Evolutionary conservation across 148 eudicot genomes (phyloP).

Genomic region (Mesembryanthemum crystallinum): DNA sequence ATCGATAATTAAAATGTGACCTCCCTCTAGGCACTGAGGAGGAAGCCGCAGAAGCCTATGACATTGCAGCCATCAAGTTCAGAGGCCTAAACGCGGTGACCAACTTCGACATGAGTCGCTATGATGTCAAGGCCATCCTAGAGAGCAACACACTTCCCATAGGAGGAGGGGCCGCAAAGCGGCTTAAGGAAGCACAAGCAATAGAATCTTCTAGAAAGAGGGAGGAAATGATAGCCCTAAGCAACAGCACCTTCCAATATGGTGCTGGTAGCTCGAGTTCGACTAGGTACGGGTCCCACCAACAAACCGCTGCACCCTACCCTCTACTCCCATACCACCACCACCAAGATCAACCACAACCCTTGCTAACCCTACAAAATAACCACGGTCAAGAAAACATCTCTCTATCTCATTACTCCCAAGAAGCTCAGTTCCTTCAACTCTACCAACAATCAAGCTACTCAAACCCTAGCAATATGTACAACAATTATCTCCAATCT

Average conservation of each 20-base stretch:
- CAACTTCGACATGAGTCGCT: slow-evolving; percentile 92
- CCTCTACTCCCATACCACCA: slow-evolving; percentile 52
- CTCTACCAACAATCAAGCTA: slow-evolving; percentile 44
- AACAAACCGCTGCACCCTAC: slow-evolving; percentile 31
- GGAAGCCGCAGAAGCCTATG: slow-evolving; percentile 98
- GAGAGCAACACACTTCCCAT: slow-evolving; percentile 90
- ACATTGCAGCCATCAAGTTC: slow-evolving; percentile 95
- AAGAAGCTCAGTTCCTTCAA: slow-evolving; percentile 40
- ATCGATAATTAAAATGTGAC: neutral
- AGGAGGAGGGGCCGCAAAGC: slow-evolving; percentile 94
- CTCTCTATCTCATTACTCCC: slow-evolving; percentile 39
- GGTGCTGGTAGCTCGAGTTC: slow-evolving; percentile 26
- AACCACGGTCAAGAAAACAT: slow-evolving; percentile 37
- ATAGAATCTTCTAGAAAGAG: slow-evolving; percentile 79
- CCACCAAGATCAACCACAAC: slow-evolving; percentile 43
- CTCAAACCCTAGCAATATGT: slow-evolving; percentile 34
- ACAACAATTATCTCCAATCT: slow-evolving; percentile 41
- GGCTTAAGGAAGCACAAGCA: slow-evolving; percentile 92
- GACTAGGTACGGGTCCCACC: slow-evolving; percentile 26
- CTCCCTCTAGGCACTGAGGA: slow-evolving; percentile 72
- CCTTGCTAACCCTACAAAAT: slow-evolving; percentile 57
- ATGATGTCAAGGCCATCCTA: slow-evolving; percentile 85
- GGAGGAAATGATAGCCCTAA: slow-evolving; percentile 63
- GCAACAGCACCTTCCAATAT: slow-evolving; percentile 41
- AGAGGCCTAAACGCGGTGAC: slow-evolving; percentile 93